Evolutionary conservation across 2,329 filamentous ascomycete genomes (phyloP), one percentile per base, ranked within the genome.

Genomic region (Aspergillus versicolor): DNA sequence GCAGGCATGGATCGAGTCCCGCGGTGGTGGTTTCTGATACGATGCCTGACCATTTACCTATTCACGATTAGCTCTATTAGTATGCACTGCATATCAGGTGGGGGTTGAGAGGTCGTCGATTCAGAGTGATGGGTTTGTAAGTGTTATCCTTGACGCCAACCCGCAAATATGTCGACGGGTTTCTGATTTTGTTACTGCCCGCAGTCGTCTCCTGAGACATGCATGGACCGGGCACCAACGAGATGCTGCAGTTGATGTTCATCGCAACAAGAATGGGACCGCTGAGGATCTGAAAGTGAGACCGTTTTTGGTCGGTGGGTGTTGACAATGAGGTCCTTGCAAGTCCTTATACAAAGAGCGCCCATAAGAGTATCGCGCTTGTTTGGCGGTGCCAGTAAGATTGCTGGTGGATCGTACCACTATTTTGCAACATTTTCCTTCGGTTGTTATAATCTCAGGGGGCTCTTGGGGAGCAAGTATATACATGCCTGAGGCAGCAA

Each of bases 401-500:
- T 30, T 30, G 27, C 27, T 30, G 9, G 27, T 30, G 27, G 27
- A 11, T 3, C 9, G 27, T 30, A 11, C 27, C 27, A 9, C 27
- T 11, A 30, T 30, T 30, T 3, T 1, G 8, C 27, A 30, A 11
- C 27, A 11, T 30, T 30, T 30, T 11, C 9, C 27, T 9, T 30
- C 1, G 27, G 27, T 30, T 30, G 8, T 30, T 11, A 30, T 11
- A 30, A 30, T 30, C 27, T 11, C 27, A 30, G 27, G 27, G 27
- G 27, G 9, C 4, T 30, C 27, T 9, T 30, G 27, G 27, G 27
- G 27, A 30, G 9, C 9, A 30, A 30, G 9, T 30, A 30, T 30
- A 30, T 30, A 30, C 9, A 19, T 53, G 51, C 51, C 51, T 47
- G 21, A 53, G 51, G 51, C 51, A 46, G 38, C 37, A n/a, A 50